Conservation (phyloP, 306 rosid species). For the Quercus parvula region DNA sequence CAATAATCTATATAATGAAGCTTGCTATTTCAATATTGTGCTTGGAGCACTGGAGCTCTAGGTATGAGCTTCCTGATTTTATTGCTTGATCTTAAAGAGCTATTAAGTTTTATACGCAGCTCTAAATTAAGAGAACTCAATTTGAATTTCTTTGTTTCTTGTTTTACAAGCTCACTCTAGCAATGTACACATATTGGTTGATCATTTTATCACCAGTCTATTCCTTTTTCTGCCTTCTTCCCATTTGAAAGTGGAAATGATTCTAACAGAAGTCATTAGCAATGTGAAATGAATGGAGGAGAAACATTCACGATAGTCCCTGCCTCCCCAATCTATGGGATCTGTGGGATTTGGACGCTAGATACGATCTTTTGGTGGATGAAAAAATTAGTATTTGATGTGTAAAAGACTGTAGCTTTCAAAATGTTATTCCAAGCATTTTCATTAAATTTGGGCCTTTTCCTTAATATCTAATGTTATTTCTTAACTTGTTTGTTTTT, state of each 20-base stretch:
- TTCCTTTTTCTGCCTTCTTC: background rate
- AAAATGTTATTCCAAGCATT: background rate
- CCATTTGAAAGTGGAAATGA: background rate
- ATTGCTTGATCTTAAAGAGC: background rate
- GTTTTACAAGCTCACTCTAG: background rate
- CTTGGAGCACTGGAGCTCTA: background rate
- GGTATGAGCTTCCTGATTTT: background rate
- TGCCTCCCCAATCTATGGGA: background rate
- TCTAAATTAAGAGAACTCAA: background rate
- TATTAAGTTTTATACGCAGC: background rate
- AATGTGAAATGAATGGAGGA: slow-evolving; percentile 1
- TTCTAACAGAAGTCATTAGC: slow-evolving; percentile 6
- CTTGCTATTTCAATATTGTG: background rate
- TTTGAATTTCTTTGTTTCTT: background rate
- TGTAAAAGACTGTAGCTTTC: background rate
- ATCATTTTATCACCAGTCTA: background rate
- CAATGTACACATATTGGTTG: background rate
- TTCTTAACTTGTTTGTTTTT: too few relatives aligned
- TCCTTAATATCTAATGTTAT: too few relatives aligned
- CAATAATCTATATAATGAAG: background rate
- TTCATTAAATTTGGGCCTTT: background rate
- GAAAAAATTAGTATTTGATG: background rate
- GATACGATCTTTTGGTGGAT: background rate
- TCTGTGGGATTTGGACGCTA: background rate
- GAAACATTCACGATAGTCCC: background rate